Base-by-base conservation (phyloP, 164 flowering plant genomes). In the Paratinospora sagittata region DNA sequence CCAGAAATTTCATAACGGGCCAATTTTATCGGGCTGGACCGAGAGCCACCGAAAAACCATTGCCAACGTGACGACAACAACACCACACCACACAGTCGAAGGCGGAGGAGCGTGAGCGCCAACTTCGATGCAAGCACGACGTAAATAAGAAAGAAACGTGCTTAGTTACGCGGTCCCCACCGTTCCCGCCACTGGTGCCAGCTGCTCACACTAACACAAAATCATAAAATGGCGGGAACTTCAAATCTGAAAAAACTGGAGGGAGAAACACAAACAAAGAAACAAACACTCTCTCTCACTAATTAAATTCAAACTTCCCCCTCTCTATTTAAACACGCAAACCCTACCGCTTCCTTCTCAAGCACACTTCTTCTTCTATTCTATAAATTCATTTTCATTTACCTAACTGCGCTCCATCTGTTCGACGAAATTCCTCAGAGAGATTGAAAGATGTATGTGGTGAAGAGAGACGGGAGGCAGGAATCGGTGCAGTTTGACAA, bases 401-500 rank as follows among this genome's bases (percentile, higher is more conserved):
- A 30, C 4, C 34, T 30, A 30, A 30, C 9, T 19, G 61, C 60
- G 21, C 61, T 6, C 24, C 21, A 37, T 10, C 47, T 70, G 65
- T 70, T 70, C 65, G 72, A 70, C 49, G 65, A 70, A 70, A 70
- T 70, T 58, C 39, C 21, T 23, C 65, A 70, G 49, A 58, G 61
- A n/a, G 61, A n/a, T 21, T 7, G 41, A 85, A 65, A 85, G 67
- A 96, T 96, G 98, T 96, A 93, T 72, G 97, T 91, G 75, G 88
- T 96, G 67, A 96, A 96, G 91, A 84, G 98, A 77, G 98, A 96
- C 63, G 97, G 98, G 60, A 80, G 95, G 37, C 96, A 89, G 69
- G 99, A 93, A 72, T n/a, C 97, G 0, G 99, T 96, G 16, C 98
- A 93, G 71, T 96, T 96, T 49, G 98, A 96, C 75, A 93, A 93